Base-by-base conservation (phyloP, 208 protist species). In the Wallacemonas sp. region DNA sequence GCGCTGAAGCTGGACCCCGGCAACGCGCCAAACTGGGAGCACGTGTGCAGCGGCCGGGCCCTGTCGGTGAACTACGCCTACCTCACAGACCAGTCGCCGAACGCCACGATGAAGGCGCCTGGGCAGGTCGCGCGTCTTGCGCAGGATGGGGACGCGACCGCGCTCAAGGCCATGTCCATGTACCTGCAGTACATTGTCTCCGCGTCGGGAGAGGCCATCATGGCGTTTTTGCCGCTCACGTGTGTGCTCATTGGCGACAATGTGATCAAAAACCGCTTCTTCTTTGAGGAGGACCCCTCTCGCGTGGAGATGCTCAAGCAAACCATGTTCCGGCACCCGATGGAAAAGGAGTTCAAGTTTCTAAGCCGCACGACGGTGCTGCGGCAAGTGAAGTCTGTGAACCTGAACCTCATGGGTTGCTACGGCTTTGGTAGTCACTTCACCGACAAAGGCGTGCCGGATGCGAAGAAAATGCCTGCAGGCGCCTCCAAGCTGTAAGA, bases 401-500 rank as follows among this genome's bases (percentile, higher is more conserved):
- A 92, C 61, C 54, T 92, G 65, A 92, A 92, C 66, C 36, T 92
- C 1, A 55, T 92, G 14, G 86, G 86, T 41, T 89, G 86, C 72
- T 83, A 81, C 46, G 79, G 72, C 38, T 86, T 79, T 45, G 86
- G 73, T 18, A 61, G 48, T 10, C 63, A 76, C 29, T 23, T 78
- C 25, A 45, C 46, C n/a, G 33, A 36, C 7, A 23, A 22, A 7
- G 44, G 44, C 44, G 44, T 16, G n/a, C 12, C 44, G 16, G n/a
- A 7, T 7, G n/a, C 44, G 12, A 25, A 18, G 44, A n/a, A n/a
- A n/a, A n/a, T n/a, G n/a, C n/a, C n/a, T n/a, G 11, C 44, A 12
- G 16, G n/a, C 44, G 25, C 33, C 48, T 73, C 67, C 11, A 65
- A 67, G 25, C 32, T 77, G 38, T 71, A 61, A 65, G 55, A 38